Percentiles rank a stretch among this genome's conserved stretches.
These are phyloP conservation scores for Casuarina glauca DNA, from an alignment of 306 rosid genomes.

Conservation along the genomic window DNA sequence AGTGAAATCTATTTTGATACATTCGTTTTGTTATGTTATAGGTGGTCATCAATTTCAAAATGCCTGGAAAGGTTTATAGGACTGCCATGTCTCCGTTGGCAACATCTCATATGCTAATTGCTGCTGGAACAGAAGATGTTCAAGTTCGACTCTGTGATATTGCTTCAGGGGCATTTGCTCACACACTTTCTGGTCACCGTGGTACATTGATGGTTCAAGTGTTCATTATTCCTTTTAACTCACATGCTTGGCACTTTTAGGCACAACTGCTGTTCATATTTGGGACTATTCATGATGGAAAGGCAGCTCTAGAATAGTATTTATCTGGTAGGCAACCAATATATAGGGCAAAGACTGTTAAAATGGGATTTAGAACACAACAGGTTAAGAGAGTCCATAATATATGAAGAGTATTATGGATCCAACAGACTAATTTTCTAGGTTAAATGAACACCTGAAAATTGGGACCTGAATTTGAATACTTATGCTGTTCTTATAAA, in stretches of 20 bases:
- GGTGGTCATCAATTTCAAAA: slow-evolving; percentile 77
- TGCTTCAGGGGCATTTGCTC: slow-evolving; percentile 88
- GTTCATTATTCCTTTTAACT: background rate
- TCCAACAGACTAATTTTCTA: background rate
- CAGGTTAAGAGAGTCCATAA: background rate
- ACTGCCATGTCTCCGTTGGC: slow-evolving; percentile 91
- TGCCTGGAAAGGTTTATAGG: slow-evolving; percentile 92
- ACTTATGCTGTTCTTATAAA: background rate
- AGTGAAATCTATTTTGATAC: background rate
- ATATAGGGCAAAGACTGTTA: background rate
- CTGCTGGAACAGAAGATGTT: slow-evolving; percentile 93
- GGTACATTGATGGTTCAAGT: slow-evolving; percentile 43
- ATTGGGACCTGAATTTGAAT: background rate
- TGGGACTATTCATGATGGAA: background rate
- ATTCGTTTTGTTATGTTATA: slow-evolving; percentile 22
- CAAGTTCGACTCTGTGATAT: slow-evolving; percentile 98
- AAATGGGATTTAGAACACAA: background rate
- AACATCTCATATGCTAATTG: slow-evolving; percentile 85
- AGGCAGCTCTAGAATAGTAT: background rate
- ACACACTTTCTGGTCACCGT: slow-evolving; percentile 91
- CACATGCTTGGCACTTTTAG: background rate
- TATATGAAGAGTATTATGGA: background rate
- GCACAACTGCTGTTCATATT: background rate
- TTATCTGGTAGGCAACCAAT: background rate
- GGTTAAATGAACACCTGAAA: background rate